Evolutionary conservation across 805 yeast genomes (phyloP), one percentile per base, ranked within the genome.

Genomic region (Cyberlindnera maclurae): DNA sequence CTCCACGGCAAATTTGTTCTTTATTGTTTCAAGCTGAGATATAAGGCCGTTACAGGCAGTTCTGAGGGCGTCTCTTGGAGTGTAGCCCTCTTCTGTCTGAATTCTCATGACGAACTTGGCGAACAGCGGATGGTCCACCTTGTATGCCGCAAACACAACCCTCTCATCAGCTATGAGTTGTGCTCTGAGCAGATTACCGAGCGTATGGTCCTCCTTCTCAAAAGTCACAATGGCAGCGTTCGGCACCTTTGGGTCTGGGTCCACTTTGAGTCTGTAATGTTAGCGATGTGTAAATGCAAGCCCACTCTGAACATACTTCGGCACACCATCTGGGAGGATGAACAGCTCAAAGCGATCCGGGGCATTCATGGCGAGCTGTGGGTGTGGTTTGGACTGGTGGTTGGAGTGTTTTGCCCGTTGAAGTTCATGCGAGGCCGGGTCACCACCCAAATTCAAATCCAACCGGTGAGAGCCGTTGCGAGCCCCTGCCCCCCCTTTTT

Each of bases 341-440:
- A 93, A 93, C 30, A 93, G 77, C 70, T 93, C 99, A 61, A 90
- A 93, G 73, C 98, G 82, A 68, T 93, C 98, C 64, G 99, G 99
- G 56, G 97, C 97, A 67, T 93, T 93, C 98, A 93, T 90, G 41
- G 33, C 54, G 40, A 6, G 33, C 10, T 31, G 20, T 15, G 31
- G 39, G 16, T 27, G 28, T 30, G 28, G 15, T 12, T 15, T 15
- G 10, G 5, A 27, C 27, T 22, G 10, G 18, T 32, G 11, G 8
- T 36, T 12, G 10, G 15, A 7, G n/a, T 10, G 29, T 27, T 27
- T 27, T 27, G 29, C 15, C 24, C 24, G 24, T 20, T 20, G 24
- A 20, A 20, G 24, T 20, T 20, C 24, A 20, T 8, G 24, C 24
- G 5, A 5, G 24, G 24, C 24, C 24, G 24, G 24, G 24, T 20